Percentiles rank a stretch among this genome's conserved stretches.
These are phyloP conservation scores for Penicillium hesseltinei DNA, from an alignment of 2,329 filamentous ascomycete species.

Conservation along the genomic window DNA sequence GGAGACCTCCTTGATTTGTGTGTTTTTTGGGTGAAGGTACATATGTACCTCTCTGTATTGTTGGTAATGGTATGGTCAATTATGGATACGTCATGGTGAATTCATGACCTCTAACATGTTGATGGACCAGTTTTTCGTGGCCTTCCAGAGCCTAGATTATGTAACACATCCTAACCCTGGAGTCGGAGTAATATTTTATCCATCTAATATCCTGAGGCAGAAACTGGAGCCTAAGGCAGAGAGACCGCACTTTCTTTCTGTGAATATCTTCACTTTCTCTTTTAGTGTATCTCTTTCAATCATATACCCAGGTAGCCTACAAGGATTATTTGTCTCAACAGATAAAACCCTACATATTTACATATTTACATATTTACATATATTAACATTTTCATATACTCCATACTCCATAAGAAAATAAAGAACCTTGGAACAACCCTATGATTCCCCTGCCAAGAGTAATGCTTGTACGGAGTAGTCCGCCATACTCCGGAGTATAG, in stretches of 20 bases:
- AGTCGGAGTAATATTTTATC: background rate
- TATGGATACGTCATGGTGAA: constrained; percentile 16
- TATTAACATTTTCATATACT: no score
- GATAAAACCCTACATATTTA: no score
- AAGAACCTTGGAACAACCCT: background rate
- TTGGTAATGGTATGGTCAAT: background rate
- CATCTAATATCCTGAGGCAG: background rate
- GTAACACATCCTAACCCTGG: background rate
- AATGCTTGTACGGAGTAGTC: background rate
- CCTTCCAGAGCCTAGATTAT: background rate
- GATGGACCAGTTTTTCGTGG: no score
- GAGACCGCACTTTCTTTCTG: background rate
- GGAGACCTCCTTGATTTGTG: background rate
- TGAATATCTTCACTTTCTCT: background rate
- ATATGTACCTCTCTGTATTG: no score
- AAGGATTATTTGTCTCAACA: no score
- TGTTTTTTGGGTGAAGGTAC: background rate
- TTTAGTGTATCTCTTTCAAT: background rate
- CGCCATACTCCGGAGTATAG: background rate
- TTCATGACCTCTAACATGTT: constrained; percentile 1
- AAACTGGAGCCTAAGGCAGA: background rate
- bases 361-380: no score
- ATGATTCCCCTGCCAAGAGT: background rate
- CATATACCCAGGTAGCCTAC: no score
- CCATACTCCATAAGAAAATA: background rate